Evolutionary conservation across 2,329 filamentous ascomycete genomes (phyloP), one percentile per base, ranked within the genome.

Genomic region (Xylaria sp.): DNA sequence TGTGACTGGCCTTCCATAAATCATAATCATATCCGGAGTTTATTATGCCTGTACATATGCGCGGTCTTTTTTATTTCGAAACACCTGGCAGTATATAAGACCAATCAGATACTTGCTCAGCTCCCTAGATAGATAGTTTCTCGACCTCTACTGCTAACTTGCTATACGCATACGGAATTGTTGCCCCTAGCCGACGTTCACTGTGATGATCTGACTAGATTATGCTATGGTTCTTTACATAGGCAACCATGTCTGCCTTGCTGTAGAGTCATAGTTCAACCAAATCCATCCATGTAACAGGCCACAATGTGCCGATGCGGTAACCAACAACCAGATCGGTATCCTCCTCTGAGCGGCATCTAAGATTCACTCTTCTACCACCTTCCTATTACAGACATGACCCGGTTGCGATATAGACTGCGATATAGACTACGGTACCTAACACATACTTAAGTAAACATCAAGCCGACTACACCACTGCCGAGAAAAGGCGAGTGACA

Each of bases 241-340:
- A 55, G 53, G 53, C 53, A 42, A 29, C 22, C 42, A 15, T 59
- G 55, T 27, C 25, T 59, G 56, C 42, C 56, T 49, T 15, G 29
- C 56, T 20, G 29, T 45, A 59, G 29, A 36, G 54, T 57, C 54
- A 42, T 55, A 27, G 15, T n/a, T 20, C 17, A 25, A 42, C 17
- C 0, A 27, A 39, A 45, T 17, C 45, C n/a, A 25, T 15, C 27
- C 17, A 38, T 36, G 20, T 17, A 61, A 61, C 57, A 60, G 7
- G 13, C 45, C 33, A 60, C 25, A 5, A 51, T 51, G 45, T 50
- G 45, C 45, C 33, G 13, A 51, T 42, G 33, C 31, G 33, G 56
- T 45, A 39, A 29, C 27, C 17, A 29, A 29, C 49, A 31, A 20
- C 53, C 5, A 13, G 29, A 4, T 25, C 36, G 7, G 31, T 33